Evolutionary conservation across 2,329 filamentous ascomycete species (phyloP).

Genomic region (Verticillium dahliae): DNA sequence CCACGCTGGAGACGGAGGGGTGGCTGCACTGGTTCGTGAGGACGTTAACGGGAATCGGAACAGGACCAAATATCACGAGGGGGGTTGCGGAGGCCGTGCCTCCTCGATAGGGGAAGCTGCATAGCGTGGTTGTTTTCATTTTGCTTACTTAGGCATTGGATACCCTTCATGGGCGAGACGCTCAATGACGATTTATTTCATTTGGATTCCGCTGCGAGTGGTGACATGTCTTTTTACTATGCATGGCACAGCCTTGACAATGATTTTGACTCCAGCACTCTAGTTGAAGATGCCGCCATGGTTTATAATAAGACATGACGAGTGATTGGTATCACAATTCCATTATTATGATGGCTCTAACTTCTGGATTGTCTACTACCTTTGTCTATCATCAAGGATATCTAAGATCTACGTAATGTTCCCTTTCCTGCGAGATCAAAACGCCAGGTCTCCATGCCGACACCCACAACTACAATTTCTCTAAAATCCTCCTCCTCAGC

Average conservation of each 20-base stretch:
- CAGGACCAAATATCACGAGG: conserved; percentile 49
- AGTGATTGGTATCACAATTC: too few relatives aligned
- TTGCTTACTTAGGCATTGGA: not conserved
- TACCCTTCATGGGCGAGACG: not conserved
- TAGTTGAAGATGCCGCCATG: too few relatives aligned
- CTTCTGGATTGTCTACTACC: not conserved
- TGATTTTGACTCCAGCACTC: too few relatives aligned
- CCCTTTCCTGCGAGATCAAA: conserved; percentile 1
- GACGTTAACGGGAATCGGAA: conserved; percentile 54
- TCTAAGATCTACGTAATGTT: not conserved
- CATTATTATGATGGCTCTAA: too few relatives aligned
- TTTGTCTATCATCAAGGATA: not conserved
- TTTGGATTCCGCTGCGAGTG: not conserved
- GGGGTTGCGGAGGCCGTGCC: not conserved
- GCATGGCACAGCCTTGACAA: too few relatives aligned
- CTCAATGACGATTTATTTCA: not conserved
- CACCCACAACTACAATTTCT: conserved; percentile 34
- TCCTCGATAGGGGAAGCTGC: not conserved
- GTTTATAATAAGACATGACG: too few relatives aligned
- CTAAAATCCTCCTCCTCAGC: not conserved
- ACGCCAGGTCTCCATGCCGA: conserved; percentile 40
- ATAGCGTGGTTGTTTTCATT: not conserved
- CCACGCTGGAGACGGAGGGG: conserved; percentile 56
- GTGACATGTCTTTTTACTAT: too few relatives aligned
- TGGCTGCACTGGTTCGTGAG: conserved; percentile 60